Evolutionary conservation across 2,329 filamentous ascomycete genomes (phyloP).

Genomic region (Ustilaginoidea virens): DNA sequence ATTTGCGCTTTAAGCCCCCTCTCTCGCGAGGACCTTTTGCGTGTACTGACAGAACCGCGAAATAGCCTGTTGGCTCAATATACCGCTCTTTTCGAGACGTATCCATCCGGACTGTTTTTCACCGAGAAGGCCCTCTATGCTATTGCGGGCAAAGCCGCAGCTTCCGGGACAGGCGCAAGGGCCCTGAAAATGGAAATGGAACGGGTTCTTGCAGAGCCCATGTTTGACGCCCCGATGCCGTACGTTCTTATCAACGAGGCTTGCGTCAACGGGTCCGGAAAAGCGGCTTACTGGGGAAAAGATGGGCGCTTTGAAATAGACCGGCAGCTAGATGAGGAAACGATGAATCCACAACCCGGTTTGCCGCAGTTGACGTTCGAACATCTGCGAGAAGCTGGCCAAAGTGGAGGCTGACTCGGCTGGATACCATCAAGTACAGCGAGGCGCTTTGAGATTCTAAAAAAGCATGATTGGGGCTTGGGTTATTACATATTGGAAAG

Average conservation of each 20-base stretch:
- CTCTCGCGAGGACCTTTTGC: conserved; percentile 50
- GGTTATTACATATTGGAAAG: background rate
- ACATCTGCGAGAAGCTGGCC: conserved; percentile 28
- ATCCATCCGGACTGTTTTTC: conserved; percentile 68
- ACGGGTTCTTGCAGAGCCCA: conserved; percentile 59
- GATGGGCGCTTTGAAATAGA: conserved; percentile 57
- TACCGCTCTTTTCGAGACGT: conserved; percentile 66
- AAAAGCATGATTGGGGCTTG: too few species aligned
- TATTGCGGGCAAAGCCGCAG: conserved; percentile 53
- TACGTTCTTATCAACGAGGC: conserved; percentile 61
- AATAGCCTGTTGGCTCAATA: conserved; percentile 85
- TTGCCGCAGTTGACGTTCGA: conserved; percentile 19
- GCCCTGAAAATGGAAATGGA: conserved; percentile 72
- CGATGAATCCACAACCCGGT: conserved; percentile 15
- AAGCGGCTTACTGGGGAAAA: conserved; percentile 48
- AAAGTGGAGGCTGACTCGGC: conserved; percentile 25
- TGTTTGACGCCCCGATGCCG: conserved; percentile 66
- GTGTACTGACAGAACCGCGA: conserved; percentile 82
- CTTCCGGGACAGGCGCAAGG: conserved; percentile 57
- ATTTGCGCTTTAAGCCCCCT: conserved; percentile 74
- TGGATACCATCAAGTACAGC: too few species aligned
- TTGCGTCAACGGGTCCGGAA: conserved; percentile 48
- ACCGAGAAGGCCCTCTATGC: conserved; percentile 68
- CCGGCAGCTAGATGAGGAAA: conserved; percentile 50
- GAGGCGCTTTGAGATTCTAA: too few species aligned